Evolutionary conservation across 2,329 filamentous ascomycete genomes (phyloP).

Genomic region (Xylaria sp.): DNA sequence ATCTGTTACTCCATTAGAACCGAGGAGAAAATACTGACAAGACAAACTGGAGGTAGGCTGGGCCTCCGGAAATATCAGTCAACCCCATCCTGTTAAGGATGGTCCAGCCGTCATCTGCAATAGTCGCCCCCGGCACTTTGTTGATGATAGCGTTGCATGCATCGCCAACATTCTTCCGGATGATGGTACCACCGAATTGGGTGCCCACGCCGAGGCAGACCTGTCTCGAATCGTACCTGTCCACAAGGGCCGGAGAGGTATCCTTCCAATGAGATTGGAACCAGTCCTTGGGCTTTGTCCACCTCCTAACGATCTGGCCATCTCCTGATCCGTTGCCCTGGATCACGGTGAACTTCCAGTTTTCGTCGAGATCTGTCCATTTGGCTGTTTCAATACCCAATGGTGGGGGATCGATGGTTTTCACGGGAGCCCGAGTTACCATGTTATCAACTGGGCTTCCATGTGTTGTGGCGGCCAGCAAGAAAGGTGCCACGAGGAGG

Average conservation of each 20-base stretch:
- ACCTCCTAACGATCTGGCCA: not conserved
- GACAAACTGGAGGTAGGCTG: slow-evolving; percentile 1
- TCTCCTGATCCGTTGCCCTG: not conserved
- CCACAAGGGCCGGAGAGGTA: not conserved
- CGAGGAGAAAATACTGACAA: not conserved
- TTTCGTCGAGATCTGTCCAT: slow-evolving; percentile 1
- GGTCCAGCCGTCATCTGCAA: slow-evolving; percentile 2
- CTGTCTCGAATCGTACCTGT: slow-evolving; percentile 1
- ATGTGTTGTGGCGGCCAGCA: not conserved
- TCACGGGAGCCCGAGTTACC: not conserved
- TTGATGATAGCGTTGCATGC: slow-evolving; percentile 1
- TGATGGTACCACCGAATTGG: not conserved
- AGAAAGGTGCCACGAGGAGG: not conserved
- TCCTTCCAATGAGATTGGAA: not conserved
- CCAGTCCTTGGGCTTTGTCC: not conserved
- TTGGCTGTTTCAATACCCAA: not conserved
- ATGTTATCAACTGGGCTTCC: not conserved
- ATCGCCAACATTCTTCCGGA: slow-evolving; percentile 1
- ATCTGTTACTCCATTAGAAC: no score
- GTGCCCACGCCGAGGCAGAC: not conserved
- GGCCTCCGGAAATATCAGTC: not conserved
- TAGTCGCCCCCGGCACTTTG: not conserved
- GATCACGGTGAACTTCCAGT: not conserved
- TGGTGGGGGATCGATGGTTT: not conserved
- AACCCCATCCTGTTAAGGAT: slow-evolving; percentile 1